phyloP scores from a whole-genome alignment of 1,284 basidiomycete genomes.

The Ceratobasidium sp. region DNA sequence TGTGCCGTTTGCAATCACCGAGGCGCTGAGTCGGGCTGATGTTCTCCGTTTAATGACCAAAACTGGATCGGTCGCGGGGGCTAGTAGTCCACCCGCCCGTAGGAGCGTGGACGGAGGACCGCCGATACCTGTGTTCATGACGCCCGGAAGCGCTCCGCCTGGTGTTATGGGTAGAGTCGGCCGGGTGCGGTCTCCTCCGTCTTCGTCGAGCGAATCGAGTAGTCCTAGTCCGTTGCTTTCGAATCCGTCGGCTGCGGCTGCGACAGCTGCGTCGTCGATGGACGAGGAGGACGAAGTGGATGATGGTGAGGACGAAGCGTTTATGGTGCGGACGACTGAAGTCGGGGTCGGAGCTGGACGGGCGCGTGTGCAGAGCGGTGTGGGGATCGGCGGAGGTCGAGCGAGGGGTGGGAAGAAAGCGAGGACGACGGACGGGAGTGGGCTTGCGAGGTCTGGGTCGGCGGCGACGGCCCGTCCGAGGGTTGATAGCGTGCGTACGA shows the following conservation, averaged over 20 bases:
- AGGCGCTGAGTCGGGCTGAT: slow-evolving; percentile 13
- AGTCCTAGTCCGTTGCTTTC: background rate
- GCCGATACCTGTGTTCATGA: slow-evolving; percentile 24
- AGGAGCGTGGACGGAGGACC: background rate
- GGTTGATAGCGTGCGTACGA: slow-evolving; percentile 16
- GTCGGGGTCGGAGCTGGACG: slow-evolving; percentile 13
- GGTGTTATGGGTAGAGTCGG: background rate
- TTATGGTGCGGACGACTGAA: slow-evolving; percentile 30
- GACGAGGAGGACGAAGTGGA: background rate
- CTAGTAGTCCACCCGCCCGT: background rate
- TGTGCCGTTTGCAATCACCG: slow-evolving; percentile 12
- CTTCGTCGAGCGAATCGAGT: slow-evolving; percentile 22
- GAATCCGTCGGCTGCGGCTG: background rate
- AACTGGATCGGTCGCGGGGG: background rate
- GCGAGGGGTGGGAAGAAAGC: slow-evolving; percentile 1
- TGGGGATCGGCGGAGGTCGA: slow-evolving; percentile 23
- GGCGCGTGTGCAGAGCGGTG: slow-evolving; percentile 26
- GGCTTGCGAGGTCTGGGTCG: slow-evolving; percentile 5
- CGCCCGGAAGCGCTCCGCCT: slow-evolving; percentile 1
- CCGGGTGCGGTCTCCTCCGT: background rate
- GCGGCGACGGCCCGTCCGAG: slow-evolving; percentile 1
- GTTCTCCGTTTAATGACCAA: slow-evolving; percentile 1
- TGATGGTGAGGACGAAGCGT: slow-evolving; percentile 6
- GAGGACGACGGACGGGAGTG: background rate
- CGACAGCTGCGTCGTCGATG: background rate